Base-by-base conservation (phyloP, 805 yeast species). In the Sugiyamaella lignohabitans region DNA sequence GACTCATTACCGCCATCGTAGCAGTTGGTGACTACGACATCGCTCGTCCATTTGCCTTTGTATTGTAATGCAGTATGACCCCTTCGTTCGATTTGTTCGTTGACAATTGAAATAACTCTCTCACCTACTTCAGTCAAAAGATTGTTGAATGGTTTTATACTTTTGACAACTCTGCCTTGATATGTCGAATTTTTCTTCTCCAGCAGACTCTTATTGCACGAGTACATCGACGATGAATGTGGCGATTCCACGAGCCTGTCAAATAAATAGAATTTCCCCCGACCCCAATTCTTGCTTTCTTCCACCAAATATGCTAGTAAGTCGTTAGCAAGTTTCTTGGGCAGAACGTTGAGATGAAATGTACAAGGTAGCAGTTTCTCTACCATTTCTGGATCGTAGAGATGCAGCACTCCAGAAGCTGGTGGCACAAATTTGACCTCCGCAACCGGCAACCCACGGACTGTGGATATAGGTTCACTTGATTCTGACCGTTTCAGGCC, bases 221-320 rank as follows among this genome's bases (percentile, higher is more conserved):
- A 54, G 54, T 70, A 76, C 6, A 67, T 38, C 3, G 71, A 68
- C 1, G 76, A 65, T 4, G 65, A 59, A 58, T 81, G 87, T n/a
- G 76, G 75, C 1, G 89, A 78, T 4, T 57, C 59, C 43, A 86
- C 83, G 43, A 69, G 61, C 16, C 80, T 75, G 1, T 82, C 87
- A 53, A 82, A 84, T 6, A 85, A 65, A 48, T 75, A 71, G 58
- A 85, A 85, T 52, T 71, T 66, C 20, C 72, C 69, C 5, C 66
- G 60, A 1, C 53, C 55, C 65, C 79, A 78, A 0, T 53, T 46
- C 1, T 65, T 54, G 3, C 68, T 61, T 32, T 74, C 76, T 1
- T 66, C 59, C 50, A 75, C 47, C 11, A 82, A 63, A 17, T 68
- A 65, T 10, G 56, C 45, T 1, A 81, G 61, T 2, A 82, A 56